phyloP scores from a whole-genome alignment of 2,329 filamentous ascomycete species.

The Colletotrichum endophyticum region DNA sequence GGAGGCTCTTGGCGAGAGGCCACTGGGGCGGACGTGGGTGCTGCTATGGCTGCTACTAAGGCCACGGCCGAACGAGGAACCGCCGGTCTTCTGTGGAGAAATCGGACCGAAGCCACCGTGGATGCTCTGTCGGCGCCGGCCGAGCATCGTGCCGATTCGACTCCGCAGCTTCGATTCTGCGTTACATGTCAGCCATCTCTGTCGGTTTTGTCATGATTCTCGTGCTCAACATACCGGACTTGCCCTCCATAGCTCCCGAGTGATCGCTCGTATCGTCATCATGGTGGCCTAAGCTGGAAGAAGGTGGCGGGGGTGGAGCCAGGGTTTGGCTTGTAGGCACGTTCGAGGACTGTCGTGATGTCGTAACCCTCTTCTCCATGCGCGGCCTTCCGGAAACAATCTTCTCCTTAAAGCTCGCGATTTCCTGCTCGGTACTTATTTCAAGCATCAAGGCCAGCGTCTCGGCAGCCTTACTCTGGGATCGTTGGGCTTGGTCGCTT shows the following conservation, averaged over 20 bases:
- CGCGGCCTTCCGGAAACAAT: conserved; percentile 22
- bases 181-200: conserved; percentile 26
- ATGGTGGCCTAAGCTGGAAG: conserved; percentile 23
- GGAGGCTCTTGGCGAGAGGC: conserved; percentile 62
- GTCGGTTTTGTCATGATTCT: not conserved
- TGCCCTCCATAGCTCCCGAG: conserved; percentile 34
- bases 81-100: conserved; percentile 57
- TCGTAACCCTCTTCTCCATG: conserved; percentile 46
- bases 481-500: conserved; percentile 82
- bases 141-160: conserved; percentile 73
- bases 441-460: conserved; percentile 85
- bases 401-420: conserved; percentile 42
- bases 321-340: conserved; percentile 25
- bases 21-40: conserved; percentile 42
- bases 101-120: conserved; percentile 64
- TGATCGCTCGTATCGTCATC: conserved; percentile 53
- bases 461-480: conserved; percentile 75
- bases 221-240: conserved; percentile 19
- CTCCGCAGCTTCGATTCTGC: conserved; percentile 64
- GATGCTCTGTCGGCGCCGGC: conserved; percentile 69
- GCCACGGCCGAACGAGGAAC: conserved; percentile 62
- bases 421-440: conserved; percentile 85
- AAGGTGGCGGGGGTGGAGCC: conserved; percentile 27
- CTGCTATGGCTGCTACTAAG: conserved; percentile 65
- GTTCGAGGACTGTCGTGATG: conserved; percentile 46